Percentiles rank a stretch among this genome's conserved stretches.
Conservation (phyloP, 345 rosid genomes). For the Garcia nutans region DNA sequence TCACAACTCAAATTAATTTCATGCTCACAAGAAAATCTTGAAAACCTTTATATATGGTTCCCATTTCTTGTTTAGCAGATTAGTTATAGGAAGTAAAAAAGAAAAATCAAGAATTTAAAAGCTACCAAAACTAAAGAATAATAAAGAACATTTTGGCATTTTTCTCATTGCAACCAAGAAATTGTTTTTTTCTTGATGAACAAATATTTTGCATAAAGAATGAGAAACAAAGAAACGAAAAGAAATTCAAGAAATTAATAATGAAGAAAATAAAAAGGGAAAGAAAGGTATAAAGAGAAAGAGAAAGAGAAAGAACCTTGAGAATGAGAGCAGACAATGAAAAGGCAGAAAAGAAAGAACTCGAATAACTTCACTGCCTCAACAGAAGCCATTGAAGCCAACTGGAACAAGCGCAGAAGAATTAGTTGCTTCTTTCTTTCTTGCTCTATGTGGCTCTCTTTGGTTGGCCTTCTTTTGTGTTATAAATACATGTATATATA, state of each 20-base stretch:
- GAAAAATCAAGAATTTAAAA: too few relatives aligned
- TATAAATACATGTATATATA: neutral
- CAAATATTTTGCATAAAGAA: neutral
- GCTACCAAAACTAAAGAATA: neutral
- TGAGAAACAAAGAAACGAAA: neutral
- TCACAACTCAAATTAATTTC: too few relatives aligned
- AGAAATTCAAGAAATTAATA: neutral
- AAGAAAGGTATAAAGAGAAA: neutral
- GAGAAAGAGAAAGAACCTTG: conserved; percentile 16
- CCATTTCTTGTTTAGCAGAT: too few relatives aligned
- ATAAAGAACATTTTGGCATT: neutral
- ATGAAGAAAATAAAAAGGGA: neutral
- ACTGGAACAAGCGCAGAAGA: neutral
- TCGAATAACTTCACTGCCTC: neutral
- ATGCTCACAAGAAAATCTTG: too few relatives aligned
- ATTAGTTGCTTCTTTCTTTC: neutral
- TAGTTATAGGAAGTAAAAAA: too few relatives aligned
- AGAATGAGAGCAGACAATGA: conserved; percentile 15
- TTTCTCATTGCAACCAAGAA: neutral
- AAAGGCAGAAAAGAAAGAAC: conserved; percentile 9
- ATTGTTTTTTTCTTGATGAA: too few relatives aligned
- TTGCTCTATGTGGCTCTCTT: conserved; percentile 20
- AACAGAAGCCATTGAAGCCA: conserved; percentile 24
- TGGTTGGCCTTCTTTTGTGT: conserved; percentile 29
- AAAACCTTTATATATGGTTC: too few relatives aligned